Evolutionary conservation across 1,284 basidiomycete species (phyloP), one percentile per base, ranked within the genome.

Genomic region (Cryptococcus amylolentus): DNA sequence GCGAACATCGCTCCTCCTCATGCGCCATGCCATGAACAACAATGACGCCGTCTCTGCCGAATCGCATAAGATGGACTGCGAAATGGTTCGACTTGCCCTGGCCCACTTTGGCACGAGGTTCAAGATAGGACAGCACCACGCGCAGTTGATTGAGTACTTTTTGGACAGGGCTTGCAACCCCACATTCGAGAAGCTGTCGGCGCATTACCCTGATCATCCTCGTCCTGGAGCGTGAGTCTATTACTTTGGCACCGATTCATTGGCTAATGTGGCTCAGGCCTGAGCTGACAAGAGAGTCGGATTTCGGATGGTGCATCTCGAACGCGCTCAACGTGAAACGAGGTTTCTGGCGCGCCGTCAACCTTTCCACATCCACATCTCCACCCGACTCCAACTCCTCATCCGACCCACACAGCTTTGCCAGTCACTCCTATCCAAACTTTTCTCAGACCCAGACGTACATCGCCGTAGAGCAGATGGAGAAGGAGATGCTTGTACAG

Each of bases 61-160:
- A 18, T 41, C 57, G 10, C 64, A 69, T 41, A 51, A 67, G 16
- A 59, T 59, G 44, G 71, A 76, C 47, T 68, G 72, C 37, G 73
- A 76, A 50, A 62, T 69, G 49, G 52, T 68, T 31, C 48, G 71
- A 35, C 61, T 70, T 56, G 70, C 69, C 10, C 51, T 72, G 8
- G 58, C 56, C 12, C 66, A 68, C 47, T 71, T 66, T 55, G 69
- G 71, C 49, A 42, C 52, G n/a, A 55, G 62, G 10, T 72, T 71
- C 60, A 73, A 73, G 64, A 71, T 76, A 39, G 73, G 73, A 5
- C 66, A 72, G 55, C 73, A 76, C 51, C 73, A 76, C 47, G 63
- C 73, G 9, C 73, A 76, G 57, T 62, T 76, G 9, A 67, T 76
- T 52, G 72, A 74, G 48, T 76, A 76, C 58, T 76, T 76, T 57